These are phyloP conservation scores for Pilasporangium apinafurcum DNA, from an alignment of 352 stramenopile species.

Conservation along the genomic window DNA sequence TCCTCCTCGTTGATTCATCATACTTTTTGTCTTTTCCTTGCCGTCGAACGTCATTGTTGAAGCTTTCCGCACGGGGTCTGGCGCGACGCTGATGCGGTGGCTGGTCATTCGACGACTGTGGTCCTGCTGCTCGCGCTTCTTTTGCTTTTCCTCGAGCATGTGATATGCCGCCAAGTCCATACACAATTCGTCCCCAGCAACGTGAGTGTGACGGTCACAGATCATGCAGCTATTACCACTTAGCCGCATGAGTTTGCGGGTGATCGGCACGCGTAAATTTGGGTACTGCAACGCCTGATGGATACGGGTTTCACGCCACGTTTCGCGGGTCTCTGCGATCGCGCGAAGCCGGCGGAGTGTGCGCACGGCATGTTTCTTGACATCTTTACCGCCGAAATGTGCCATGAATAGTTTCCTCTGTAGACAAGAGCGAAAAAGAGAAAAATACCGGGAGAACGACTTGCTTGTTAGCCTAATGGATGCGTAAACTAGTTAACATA, in stretches of 20 bases:
- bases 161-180: conserved; percentile 65
- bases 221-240: conserved; percentile 76
- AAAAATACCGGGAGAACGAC: background rate
- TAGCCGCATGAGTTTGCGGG: conserved; percentile 77
- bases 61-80: too few species aligned
- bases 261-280: conserved; percentile 65
- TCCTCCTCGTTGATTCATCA: background rate
- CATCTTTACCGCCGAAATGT: conserved; percentile 57
- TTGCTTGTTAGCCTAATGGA: background rate
- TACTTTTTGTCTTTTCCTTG: conserved; percentile 6
- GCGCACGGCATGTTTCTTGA: conserved; percentile 48
- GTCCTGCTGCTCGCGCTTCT: conserved; percentile 33
- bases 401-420: conserved; percentile 72
- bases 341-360: conserved; percentile 36
- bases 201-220: conserved; percentile 59
- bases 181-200: conserved; percentile 74
- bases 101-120: conserved; percentile 27
- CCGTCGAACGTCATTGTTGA: too few species aligned
- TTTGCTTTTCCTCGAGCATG: conserved; percentile 61
- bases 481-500: background rate
- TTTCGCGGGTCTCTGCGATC: conserved; percentile 52
- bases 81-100: conserved; percentile 43
- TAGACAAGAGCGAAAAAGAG: background rate
- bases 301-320: conserved; percentile 71
- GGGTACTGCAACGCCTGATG: conserved; percentile 65